Evolutionary conservation across 2,329 filamentous ascomycete species (phyloP), one percentile per base, ranked within the genome.

Genomic region (Ophiocordyceps australis): DNA sequence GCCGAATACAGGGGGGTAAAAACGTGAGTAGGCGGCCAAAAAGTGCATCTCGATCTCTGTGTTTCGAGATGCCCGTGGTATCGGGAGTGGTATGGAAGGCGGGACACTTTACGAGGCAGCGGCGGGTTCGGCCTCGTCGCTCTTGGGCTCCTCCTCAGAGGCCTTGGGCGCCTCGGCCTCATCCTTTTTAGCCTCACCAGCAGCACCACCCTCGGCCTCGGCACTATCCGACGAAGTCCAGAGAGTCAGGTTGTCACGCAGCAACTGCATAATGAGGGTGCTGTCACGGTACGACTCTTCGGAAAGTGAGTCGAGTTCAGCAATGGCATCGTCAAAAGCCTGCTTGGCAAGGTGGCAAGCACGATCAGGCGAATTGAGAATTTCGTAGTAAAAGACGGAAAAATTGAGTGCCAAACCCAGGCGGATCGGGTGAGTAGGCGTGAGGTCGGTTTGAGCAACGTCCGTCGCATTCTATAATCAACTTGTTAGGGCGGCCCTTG

Each of bases 301-400:
- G 32, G 82, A 92, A 38, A 95, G 69, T 26, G 83, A 92, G 66
- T 95, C 86, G 44, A 95, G 82, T 74, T 95, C 85, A 49, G 86
- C 86, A 54, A 95, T 94, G 47, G 86, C 86, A 55, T 94, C 86
- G 54, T 95, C 86, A 50, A 95, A 95, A 26, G 89, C 86, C 67
- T 95, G 86, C 74, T 95, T 95, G 59, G 86, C 86, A 40, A 95
- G 74, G 55, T 95, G 86, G 74, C 86, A 95, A 49, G 86, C 86
- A 52, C 80, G 82, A 59, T 94, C 85, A 47, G 85, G 86, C 19
- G 85, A 91, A 76, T 94, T 95, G 52, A 94, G 67, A 54, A 94
- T 94, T 71, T 94, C 89, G 60, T 94, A 93, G 74, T 93, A 93
- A 69, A 94, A 94, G 47, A 94, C 86, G 37, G 85, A 94, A 74